Conservation (phyloP, 805 yeast species). For the Wilhelminamyces savonicus region DNA sequence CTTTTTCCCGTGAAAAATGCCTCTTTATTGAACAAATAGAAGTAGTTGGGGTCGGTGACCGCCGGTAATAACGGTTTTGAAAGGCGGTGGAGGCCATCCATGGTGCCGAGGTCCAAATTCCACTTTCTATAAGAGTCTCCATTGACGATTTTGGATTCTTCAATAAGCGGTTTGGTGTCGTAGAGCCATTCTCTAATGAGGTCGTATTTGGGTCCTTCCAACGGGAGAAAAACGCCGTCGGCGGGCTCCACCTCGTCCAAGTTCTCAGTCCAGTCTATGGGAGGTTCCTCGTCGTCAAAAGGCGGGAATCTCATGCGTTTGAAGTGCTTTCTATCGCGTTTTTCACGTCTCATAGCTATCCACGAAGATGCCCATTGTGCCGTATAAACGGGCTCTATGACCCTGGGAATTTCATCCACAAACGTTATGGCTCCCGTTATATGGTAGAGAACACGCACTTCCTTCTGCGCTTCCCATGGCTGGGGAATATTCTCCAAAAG, state of each 20-base stretch:
- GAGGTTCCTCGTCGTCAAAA: constrained; percentile 97
- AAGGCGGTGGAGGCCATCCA: constrained; percentile 61
- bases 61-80: constrained; percentile 69
- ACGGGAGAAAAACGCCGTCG: constrained; percentile 62
- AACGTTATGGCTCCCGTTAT: constrained; percentile 91
- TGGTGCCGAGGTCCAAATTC: constrained; percentile 53
- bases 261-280: constrained; percentile 75
- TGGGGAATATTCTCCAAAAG: constrained; percentile 94
- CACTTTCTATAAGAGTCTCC: constrained; percentile 77
- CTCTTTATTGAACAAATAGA: constrained; percentile 68
- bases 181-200: constrained; percentile 54
- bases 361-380: constrained; percentile 97
- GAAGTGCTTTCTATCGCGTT: constrained; percentile 83
- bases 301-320: constrained; percentile 92
- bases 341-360: constrained; percentile 90
- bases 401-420: constrained; percentile 88
- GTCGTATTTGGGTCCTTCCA: constrained; percentile 57
- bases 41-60: constrained; percentile 50
- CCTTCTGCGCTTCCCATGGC: constrained; percentile 91
- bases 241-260: constrained; percentile 65
- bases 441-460: constrained; percentile 85
- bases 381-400: constrained; percentile 81
- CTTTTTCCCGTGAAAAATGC: constrained; percentile 90
- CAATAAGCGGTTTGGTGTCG: constrained; percentile 68
- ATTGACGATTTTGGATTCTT: constrained; percentile 48